Conservation (phyloP, 805 yeast species). For the Kodamaea laetipori region DNA sequence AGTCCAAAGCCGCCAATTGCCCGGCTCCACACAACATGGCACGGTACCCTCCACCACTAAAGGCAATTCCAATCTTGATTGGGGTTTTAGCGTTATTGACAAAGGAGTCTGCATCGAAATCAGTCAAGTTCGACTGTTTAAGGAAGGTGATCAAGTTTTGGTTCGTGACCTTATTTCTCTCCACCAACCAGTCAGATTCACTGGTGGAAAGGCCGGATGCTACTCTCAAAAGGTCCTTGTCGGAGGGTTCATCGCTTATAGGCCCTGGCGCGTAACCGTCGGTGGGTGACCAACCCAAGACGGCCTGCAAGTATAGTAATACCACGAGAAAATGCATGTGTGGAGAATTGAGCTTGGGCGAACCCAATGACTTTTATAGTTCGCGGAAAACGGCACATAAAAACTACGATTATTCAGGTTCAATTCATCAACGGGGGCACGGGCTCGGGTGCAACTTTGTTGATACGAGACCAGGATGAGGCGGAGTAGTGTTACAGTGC, state of each 20-base stretch:
- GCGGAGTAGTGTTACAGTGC: too few relatives aligned
- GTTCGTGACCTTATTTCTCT: constrained; percentile 48
- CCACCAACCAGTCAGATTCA: constrained; percentile 56
- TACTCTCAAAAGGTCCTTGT: constrained; percentile 38
- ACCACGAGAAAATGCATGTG: constrained; percentile 6
- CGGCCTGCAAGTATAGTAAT: constrained; percentile 3
- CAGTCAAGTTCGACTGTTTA: constrained; percentile 45
- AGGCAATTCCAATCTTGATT: constrained; percentile 55
- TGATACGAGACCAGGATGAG: not conserved
- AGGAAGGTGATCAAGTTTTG: constrained; percentile 49
- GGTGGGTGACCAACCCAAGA: constrained; percentile 26
- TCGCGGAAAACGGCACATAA: too few relatives aligned
- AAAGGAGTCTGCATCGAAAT: constrained; percentile 49
- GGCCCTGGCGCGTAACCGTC: constrained; percentile 63
- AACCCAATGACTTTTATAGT: too few relatives aligned
- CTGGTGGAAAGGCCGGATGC: constrained; percentile 48
- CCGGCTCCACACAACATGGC: constrained; percentile 69
- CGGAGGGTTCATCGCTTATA: constrained; percentile 51
- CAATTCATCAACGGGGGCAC: constrained; percentile 2
- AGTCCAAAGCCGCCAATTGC: constrained; percentile 42
- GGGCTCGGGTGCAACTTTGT: not conserved
- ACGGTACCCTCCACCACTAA: constrained; percentile 88
- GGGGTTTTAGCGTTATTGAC: constrained; percentile 39
- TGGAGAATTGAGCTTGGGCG: not conserved
- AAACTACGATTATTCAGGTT: too few relatives aligned